phyloP scores from a whole-genome alignment of 306 rosid species.

The Citrullus amarus region DNA sequence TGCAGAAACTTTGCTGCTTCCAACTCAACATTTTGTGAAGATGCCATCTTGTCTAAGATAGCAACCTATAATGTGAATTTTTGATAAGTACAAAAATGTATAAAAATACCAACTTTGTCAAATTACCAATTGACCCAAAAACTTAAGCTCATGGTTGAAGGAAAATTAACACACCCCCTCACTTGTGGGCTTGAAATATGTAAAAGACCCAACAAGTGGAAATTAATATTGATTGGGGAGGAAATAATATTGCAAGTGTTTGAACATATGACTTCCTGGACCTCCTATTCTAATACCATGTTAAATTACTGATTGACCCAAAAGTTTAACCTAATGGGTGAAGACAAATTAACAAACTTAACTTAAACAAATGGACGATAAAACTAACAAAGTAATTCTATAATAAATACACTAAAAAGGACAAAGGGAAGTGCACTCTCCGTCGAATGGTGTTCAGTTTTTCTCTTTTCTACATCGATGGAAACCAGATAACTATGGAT shows the following conservation, averaged over 20 bases:
- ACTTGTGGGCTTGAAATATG: no score
- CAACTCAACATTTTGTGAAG: constrained; percentile 86
- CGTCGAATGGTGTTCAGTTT: background rate
- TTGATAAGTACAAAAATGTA: background rate
- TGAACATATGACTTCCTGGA: no score
- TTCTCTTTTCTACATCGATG: background rate
- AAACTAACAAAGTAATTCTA: no score
- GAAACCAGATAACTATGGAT: background rate
- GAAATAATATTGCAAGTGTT: no score
- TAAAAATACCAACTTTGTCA: background rate
- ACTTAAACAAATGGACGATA: background rate
- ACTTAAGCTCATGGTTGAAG: no score
- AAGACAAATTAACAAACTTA: background rate
- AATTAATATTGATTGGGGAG: no score
- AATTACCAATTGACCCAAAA: no score
- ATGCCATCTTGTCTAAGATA: constrained; percentile 58
- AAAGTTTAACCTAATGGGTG: no score
- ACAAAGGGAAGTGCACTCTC: background rate
- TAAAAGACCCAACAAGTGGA: no score
- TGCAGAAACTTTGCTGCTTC: constrained; percentile 99
- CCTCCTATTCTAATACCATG: no score
- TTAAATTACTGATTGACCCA: no score
- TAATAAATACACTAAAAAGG: background rate
- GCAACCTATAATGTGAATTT: background rate
- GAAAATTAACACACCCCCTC: no score